Base-by-base conservation (phyloP, 2,329 filamentous ascomycete genomes). In the Aspergillus carbonarius region DNA sequence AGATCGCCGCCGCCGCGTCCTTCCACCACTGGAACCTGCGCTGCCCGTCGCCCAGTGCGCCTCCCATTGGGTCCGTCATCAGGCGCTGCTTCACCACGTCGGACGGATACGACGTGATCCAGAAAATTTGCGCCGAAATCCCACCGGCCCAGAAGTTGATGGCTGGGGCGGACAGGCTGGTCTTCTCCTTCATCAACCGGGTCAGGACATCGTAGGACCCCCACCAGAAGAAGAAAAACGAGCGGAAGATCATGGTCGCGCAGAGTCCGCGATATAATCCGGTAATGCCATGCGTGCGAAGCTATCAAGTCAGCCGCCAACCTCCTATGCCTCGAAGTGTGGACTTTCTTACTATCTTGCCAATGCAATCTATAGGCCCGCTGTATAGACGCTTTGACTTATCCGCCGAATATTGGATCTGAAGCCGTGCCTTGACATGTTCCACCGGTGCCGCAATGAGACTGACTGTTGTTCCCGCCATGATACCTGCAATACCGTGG, bases 161-260 rank as follows among this genome's bases (percentile, higher is more conserved):
- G 1, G 88, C 88, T 0, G 95, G 92, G 0, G 86, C 85, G 55
- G 89, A 89, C 55, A 97, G 78, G 12, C 67, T 76, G 2, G 93
- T 96, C 67, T 86, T 80, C 17, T 84, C 76, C 55, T 84, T 80
- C 71, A 98, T 79, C 59, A 82, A 78, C 20, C 85, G 82, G 5
- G 91, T 90, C 66, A 98, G 83, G 30, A 96, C 67, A 69, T 97
- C 93, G 79, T 99, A 99, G 60, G 87, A 90, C n/a, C 88, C 88
- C 95, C 95, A 99, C 93, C 93, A 98, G 80, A 89, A 95, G 83
- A 96, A 97, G 82, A 99, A 99, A 79, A 93, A 96, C 13, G 87
- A 86, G 17, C 95, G 85, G 79, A 98, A 98, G 49, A 98, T 76
- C 50, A 98, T 80, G 0, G 95, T 98, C 1, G 95, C 91, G 37